Percentiles rank a stretch among this genome's conserved stretches.
phyloP scores from a whole-genome alignment of 768 basidiomycete species.

The Suillus clintonianus region DNA sequence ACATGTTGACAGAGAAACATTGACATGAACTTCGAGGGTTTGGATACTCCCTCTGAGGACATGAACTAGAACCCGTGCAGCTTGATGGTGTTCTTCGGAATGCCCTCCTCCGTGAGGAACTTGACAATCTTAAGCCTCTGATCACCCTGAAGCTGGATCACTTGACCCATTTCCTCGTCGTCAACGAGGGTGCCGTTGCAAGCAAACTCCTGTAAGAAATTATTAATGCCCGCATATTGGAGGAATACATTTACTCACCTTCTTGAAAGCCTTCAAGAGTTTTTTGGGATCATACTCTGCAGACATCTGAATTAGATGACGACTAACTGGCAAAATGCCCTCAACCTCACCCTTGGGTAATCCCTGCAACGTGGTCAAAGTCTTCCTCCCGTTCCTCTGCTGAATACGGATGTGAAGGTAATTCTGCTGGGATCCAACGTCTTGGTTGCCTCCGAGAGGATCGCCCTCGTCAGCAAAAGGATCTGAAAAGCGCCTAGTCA shows the following conservation, averaged over 20 bases:
- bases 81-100: constrained; percentile 78
- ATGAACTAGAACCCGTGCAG: constrained; percentile 78
- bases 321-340: constrained; percentile 12
- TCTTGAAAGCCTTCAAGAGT: constrained; percentile 98
- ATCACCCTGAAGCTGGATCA: constrained; percentile 98
- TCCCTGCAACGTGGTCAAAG: constrained; percentile 95
- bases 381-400: constrained; percentile 99
- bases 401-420: constrained; percentile 97
- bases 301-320: constrained; percentile 12
- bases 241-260: constrained; percentile 49
- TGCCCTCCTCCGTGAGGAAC: constrained; percentile 84
- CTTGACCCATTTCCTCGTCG: constrained; percentile 93
- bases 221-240: constrained; percentile 7
- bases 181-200: constrained; percentile 98
- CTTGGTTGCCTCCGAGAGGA: constrained; percentile 68
- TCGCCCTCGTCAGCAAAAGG: constrained; percentile 96
- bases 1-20: constrained; percentile 10
- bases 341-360: constrained; percentile 75
- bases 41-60: constrained; percentile 5
- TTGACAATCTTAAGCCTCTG: constrained; percentile 88
- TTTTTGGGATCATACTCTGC: constrained; percentile 98
- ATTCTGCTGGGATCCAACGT: constrained; percentile 80
- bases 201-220: constrained; percentile 77
- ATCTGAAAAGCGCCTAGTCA: constrained; percentile 52
- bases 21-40: neutral